Conservation (phyloP, 345 rosid species). For the Eucalyptus regnans region DNA sequence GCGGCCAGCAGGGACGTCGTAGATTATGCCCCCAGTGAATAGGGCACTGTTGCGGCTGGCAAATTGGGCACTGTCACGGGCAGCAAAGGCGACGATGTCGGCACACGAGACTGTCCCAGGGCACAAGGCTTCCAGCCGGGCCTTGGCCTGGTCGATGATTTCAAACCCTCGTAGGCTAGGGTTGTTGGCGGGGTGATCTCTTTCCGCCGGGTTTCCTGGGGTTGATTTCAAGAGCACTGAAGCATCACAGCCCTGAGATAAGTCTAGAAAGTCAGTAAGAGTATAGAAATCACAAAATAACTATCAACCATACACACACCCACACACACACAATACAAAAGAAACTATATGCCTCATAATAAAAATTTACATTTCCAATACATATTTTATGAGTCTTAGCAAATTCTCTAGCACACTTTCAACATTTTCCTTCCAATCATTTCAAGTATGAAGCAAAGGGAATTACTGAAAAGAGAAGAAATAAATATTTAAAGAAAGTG, state of each 20-base stretch:
- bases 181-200: constrained; percentile 19
- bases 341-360: neutral
- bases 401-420: neutral
- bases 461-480: neutral
- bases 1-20: constrained; percentile 25
- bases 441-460: neutral
- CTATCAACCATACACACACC: neutral
- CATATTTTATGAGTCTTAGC: neutral
- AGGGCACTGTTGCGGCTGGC: constrained; percentile 4
- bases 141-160: constrained; percentile 28
- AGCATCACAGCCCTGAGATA: constrained; percentile 30
- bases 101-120: constrained; percentile 28
- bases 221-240: constrained; percentile 24
- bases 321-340: neutral
- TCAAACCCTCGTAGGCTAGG: constrained; percentile 32
- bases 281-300: neutral
- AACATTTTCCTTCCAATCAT: neutral
- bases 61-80: constrained; percentile 15
- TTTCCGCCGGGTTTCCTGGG: constrained; percentile 10
- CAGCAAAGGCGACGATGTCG: constrained; percentile 37
- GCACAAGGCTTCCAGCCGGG: constrained; percentile 19
- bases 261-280: neutral
- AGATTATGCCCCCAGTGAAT: constrained; percentile 5
- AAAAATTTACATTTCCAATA: neutral
- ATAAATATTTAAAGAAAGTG: neutral